Evolutionary conservation across 2,329 filamentous ascomycete species (phyloP).

Genomic region (Colletotrichum lindemuthianum): DNA sequence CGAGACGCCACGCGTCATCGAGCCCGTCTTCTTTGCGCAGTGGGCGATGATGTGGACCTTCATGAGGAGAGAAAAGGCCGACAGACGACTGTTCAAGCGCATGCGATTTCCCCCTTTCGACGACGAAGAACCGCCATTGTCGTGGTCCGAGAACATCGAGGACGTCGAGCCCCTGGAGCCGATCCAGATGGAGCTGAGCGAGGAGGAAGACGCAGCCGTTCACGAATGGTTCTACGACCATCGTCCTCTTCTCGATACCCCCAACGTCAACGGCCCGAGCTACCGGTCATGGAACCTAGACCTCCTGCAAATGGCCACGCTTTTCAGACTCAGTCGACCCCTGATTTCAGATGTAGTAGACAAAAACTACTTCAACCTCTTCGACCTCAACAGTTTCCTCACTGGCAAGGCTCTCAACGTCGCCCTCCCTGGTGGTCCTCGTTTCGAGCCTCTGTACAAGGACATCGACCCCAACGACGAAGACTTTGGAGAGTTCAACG

Average conservation of each 20-base stretch:
- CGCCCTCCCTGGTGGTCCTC: conserved; percentile 94
- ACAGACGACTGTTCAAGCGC: conserved; percentile 94
- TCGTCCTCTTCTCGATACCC: conserved; percentile 86
- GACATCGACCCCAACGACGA: conserved; percentile 99
- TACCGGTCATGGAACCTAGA: conserved; percentile 96
- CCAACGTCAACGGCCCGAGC: conserved; percentile 94
- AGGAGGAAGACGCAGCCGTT: conserved; percentile 89
- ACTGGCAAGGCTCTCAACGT: conserved; percentile 98
- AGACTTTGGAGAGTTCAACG: conserved; percentile 99
- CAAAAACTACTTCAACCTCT: conserved; percentile 98
- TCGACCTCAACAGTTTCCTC: conserved; percentile 92
- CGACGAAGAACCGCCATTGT: conserved; percentile 96
- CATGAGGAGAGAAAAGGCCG: conserved; percentile 98
- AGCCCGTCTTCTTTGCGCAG: conserved; percentile 96
- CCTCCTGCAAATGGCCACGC: conserved; percentile 93
- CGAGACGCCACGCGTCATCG: conserved; percentile 94
- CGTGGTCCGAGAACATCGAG: conserved; percentile 98
- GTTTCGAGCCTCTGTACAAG: conserved; percentile 97
- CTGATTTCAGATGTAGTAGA: conserved; percentile 92
- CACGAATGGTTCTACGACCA: conserved; percentile 99
- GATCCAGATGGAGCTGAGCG: conserved; percentile 98
- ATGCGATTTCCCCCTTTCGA: conserved; percentile 99
- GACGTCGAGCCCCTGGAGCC: conserved; percentile 97
- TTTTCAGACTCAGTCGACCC: conserved; percentile 91
- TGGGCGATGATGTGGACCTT: conserved; percentile 99